Conservation (phyloP, 2,329 filamentous ascomycete genomes). For the Aureobasidium vineae region DNA sequence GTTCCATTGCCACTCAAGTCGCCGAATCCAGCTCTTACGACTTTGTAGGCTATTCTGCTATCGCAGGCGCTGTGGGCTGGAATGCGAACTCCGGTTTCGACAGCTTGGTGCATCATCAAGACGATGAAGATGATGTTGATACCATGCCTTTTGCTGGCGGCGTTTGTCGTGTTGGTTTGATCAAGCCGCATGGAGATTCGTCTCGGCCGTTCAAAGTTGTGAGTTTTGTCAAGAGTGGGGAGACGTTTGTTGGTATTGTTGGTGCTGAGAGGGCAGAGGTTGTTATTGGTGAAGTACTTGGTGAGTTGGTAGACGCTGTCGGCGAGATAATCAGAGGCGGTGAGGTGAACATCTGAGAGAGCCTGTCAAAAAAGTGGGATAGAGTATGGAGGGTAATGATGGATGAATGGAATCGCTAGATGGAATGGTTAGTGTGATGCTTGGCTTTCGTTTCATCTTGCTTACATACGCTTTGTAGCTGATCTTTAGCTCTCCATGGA, state of each 20-base stretch:
- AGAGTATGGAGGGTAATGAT: neutral
- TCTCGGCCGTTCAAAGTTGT: conserved; percentile 62
- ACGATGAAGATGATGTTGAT: conserved; percentile 52
- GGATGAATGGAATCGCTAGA: neutral
- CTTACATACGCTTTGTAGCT: too few relatives aligned
- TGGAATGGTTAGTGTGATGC: neutral
- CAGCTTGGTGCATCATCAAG: conserved; percentile 44
- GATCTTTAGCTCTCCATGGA: too few relatives aligned
- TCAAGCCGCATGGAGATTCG: conserved; percentile 55
- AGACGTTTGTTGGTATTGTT: conserved; percentile 58
- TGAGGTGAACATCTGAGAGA: neutral
- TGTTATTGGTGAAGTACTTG: conserved; percentile 52
- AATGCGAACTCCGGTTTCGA: conserved; percentile 24
- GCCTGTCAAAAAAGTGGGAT: neutral
- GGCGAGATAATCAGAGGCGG: neutral
- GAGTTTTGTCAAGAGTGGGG: conserved; percentile 56
- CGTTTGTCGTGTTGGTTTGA: conserved; percentile 36
- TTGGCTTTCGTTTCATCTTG: neutral
- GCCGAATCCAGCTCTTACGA: conserved; percentile 39
- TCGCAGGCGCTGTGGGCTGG: conserved; percentile 31
- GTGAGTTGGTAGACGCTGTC: conserved; percentile 48
- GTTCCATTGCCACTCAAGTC: conserved; percentile 40
- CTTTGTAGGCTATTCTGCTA: conserved; percentile 40
- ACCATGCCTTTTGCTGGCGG: conserved; percentile 46
- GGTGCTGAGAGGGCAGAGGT: conserved; percentile 50